phyloP scores from a whole-genome alignment of 768 basidiomycete genomes.

The Tulasnella sp. region DNA sequence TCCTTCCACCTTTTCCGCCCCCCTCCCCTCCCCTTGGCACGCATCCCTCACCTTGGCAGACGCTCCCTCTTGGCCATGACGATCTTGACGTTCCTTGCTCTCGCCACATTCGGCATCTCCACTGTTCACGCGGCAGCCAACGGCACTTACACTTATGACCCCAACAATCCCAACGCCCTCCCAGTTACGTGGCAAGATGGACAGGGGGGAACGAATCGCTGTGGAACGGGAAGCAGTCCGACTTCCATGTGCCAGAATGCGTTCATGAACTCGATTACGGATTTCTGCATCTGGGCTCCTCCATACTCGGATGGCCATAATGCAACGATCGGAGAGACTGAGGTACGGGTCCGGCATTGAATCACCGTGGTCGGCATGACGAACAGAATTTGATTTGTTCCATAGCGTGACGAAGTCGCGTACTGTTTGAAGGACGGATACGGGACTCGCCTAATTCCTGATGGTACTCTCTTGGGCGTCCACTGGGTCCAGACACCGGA shows the following conservation, averaged over 20 bases:
- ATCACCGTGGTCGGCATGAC: not conserved
- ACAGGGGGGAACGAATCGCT: constrained; percentile 29
- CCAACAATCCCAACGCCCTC: constrained; percentile 15
- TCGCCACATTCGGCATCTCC: not conserved
- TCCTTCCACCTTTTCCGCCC: not conserved
- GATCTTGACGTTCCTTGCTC: not conserved
- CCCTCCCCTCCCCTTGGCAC: too few species aligned
- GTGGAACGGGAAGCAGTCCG: constrained; percentile 49
- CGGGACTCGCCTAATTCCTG: constrained; percentile 27
- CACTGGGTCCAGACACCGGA: constrained; percentile 27
- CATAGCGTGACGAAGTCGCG: constrained; percentile 41
- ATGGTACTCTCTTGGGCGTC: constrained; percentile 25
- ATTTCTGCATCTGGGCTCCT: constrained; percentile 40
- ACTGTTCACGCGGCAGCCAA: not conserved
- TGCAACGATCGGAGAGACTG: constrained; percentile 53
- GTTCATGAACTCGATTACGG: constrained; percentile 39
- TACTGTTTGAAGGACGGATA: constrained; percentile 59
- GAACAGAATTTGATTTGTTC: not conserved
- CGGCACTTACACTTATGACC: constrained; percentile 15
- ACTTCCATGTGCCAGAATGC: constrained; percentile 60
- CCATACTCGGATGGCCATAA: constrained; percentile 28
- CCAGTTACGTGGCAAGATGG: constrained; percentile 16
- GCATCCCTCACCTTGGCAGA: not conserved
- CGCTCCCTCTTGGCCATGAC: not conserved
- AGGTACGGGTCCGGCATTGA: constrained; percentile 39